Base-by-base conservation (phyloP, 805 yeast genomes). In the Hanseniaspora hatyaiensis region DNA sequence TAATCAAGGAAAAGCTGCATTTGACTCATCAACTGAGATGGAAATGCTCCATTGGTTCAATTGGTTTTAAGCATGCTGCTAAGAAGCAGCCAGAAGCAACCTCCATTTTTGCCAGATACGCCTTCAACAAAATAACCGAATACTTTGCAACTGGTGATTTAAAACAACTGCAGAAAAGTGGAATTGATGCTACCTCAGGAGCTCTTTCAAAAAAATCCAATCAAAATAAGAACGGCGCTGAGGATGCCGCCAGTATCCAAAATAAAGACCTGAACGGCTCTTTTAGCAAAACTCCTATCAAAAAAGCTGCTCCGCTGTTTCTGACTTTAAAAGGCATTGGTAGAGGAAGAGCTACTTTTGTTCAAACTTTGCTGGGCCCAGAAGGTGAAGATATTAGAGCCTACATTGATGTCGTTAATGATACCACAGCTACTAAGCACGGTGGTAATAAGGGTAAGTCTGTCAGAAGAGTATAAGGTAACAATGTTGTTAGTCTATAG, bases 401-500 rank as follows among this genome's bases (percentile, higher is more conserved):
- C n/a, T 69, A 74, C 47, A 73, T 92, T 32, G 72, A 74, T 29
- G 76, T 87, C 57, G 67, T 89, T 28, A 73, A 82, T 41, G 97
- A 89, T 58, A 71, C 73, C 54, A 86, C 98, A 5, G 75, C 75
- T 50, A 72, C 89, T 69, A 82, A 83, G 65, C 85, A 85, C 59
- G 98, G 98, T 71, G 97, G 97, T 71, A 80, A 75, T 40, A 77
- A 92, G 57, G 72, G 95, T 18, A 94, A 89, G 65, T 77, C 79
- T 62, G 71, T 71, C 50, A 81, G 96, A 70, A 47, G 50, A 40
- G 40, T 47, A n/a, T 47, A 30, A 34, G 15, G 8, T 24, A 26
- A 26, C 29, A 26, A n/a, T n/a, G n/a, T n/a, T n/a, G n/a, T n/a
- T n/a, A n/a, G n/a, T n/a, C n/a, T n/a, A n/a, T n/a, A n/a, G n/a